Evolutionary conservation across 768 basidiomycete species (phyloP).

Genomic region (Holtermannia corniformis): DNA sequence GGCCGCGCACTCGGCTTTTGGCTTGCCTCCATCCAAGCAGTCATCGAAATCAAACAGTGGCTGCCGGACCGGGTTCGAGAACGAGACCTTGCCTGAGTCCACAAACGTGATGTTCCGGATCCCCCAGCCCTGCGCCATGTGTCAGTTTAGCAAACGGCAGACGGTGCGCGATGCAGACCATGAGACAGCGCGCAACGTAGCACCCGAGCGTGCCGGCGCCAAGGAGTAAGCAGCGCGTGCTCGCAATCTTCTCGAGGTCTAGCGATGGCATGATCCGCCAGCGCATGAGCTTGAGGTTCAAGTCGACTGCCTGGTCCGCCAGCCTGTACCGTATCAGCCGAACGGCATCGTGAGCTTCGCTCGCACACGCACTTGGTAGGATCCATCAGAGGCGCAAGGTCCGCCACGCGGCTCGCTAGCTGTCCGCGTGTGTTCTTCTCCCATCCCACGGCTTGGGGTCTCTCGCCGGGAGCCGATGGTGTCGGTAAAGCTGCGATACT

Average conservation of each 20-base stretch:
- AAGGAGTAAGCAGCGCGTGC: constrained; percentile 70
- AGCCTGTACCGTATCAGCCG: constrained; percentile 47
- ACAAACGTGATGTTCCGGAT: constrained; percentile 86
- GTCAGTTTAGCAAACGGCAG: constrained; percentile 13
- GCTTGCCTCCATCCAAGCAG: constrained; percentile 81
- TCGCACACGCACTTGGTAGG: constrained; percentile 55
- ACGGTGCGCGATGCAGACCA: too few species aligned
- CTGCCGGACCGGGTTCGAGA: constrained; percentile 95
- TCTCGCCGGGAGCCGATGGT: background rate
- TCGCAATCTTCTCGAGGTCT: constrained; percentile 75
- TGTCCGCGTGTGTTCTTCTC: constrained; percentile 86
- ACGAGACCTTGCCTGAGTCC: constrained; percentile 83
- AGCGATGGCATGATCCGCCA: constrained; percentile 90
- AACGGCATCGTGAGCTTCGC: background rate
- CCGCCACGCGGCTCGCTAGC: constrained; percentile 73
- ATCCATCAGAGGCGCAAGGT: constrained; percentile 94
- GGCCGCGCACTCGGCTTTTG: constrained; percentile 87
- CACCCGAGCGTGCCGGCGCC: constrained; percentile 96
- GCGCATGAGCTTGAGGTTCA: constrained; percentile 94
- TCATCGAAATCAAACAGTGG: constrained; percentile 94
- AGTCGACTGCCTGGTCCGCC: constrained; percentile 92
- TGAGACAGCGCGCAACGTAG: constrained; percentile 82
- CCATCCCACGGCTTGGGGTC: constrained; percentile 81
- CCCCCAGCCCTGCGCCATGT: constrained; percentile 70
- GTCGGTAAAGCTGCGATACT: constrained; percentile 1